Percentiles rank a stretch among this genome's conserved stretches.
Evolutionary conservation across 768 basidiomycete species (phyloP).

Genomic region (Pleurotus salmoneostramineus): DNA sequence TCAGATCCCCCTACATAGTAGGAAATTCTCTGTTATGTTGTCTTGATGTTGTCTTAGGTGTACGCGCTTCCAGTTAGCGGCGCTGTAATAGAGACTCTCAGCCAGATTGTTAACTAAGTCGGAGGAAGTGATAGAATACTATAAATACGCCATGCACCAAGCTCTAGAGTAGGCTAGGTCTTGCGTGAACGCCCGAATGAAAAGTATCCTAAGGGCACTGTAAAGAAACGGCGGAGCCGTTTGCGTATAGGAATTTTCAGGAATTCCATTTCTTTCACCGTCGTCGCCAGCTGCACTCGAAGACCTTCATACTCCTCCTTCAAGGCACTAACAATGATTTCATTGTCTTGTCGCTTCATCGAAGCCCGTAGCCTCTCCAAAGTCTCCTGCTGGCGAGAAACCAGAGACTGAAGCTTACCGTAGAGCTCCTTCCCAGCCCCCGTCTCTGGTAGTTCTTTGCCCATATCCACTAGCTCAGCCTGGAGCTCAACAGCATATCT

Average conservation of each 20-base stretch:
- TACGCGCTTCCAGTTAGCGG: too few species aligned
- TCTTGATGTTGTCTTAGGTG: too few species aligned
- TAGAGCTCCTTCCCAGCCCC: constrained; percentile 12
- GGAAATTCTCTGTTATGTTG: background rate
- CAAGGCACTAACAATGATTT: background rate
- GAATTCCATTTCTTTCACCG: constrained; percentile 6
- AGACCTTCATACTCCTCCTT: constrained; percentile 11
- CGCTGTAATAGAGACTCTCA: too few species aligned
- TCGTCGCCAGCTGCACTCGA: constrained; percentile 3
- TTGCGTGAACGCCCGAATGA: background rate
- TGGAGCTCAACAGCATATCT: constrained; percentile 12
- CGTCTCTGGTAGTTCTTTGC: constrained; percentile 12
- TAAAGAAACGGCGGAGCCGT: constrained; percentile 5
- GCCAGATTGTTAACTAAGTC: too few species aligned
- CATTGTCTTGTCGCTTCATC: constrained; percentile 6
- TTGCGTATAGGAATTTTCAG: constrained; percentile 7
- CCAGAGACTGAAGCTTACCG: constrained; percentile 11
- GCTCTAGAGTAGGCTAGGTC: too few species aligned
- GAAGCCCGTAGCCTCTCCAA: constrained; percentile 8
- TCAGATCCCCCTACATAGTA: background rate
- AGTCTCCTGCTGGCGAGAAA: constrained; percentile 10
- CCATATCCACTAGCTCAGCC: constrained; percentile 14
- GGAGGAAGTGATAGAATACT: background rate
- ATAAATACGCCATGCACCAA: background rate
- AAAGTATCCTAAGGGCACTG: background rate